Conservation (phyloP, 2,329 filamentous ascomycete species). For the Aspergillus oerlinghausenensis region DNA sequence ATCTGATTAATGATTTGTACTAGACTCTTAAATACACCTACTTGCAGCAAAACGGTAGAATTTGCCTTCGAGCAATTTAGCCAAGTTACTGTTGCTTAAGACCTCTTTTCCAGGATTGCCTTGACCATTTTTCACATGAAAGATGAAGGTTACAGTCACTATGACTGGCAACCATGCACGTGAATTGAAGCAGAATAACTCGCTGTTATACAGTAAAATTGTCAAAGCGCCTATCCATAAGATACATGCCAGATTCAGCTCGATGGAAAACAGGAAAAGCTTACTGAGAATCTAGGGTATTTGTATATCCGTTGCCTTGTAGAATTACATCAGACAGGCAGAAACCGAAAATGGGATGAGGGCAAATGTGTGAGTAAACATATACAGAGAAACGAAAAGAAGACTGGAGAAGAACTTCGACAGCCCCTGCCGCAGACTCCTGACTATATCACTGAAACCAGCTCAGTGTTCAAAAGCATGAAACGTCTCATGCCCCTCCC, state of each 20-base stretch:
- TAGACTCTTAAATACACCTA: neutral
- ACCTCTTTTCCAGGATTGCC: neutral
- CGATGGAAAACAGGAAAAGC: neutral
- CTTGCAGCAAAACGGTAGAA: neutral
- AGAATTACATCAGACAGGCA: neutral
- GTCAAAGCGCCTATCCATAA: neutral
- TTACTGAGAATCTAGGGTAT: neutral
- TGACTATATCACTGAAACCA: neutral
- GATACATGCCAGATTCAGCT: neutral
- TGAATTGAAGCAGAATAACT: neutral
- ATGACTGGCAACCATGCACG: neutral
- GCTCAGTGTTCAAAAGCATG: neutral
- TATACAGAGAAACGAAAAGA: conserved; percentile 4
- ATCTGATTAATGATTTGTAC: conserved; percentile 1
- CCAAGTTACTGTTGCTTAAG: neutral
- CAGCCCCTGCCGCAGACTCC: neutral
- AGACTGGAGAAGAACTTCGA: neutral
- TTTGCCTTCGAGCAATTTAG: neutral
- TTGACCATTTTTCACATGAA: neutral
- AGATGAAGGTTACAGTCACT: neutral
- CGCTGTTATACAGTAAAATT: neutral
- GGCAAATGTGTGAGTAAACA: neutral
- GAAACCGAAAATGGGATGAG: neutral
- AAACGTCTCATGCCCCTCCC: conserved; percentile 27
- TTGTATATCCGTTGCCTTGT: neutral